phyloP scores from a whole-genome alignment of 2,329 filamentous ascomycete species.

The Monosporascus sp. region DNA sequence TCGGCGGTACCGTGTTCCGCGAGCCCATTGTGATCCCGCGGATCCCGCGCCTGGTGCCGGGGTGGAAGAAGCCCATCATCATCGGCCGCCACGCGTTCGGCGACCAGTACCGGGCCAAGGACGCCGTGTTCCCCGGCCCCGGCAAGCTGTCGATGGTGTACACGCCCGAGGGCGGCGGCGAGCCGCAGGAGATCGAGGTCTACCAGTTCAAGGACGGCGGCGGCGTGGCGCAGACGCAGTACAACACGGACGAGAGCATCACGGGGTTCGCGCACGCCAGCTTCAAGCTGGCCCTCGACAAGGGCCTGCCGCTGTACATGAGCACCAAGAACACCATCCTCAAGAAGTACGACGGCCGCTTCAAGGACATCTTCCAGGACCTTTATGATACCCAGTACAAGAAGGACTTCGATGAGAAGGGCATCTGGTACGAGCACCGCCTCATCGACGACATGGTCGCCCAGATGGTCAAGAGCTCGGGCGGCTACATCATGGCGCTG shows the following conservation, averaged over 20 bases:
- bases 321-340: conserved; percentile 99
- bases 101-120: conserved; percentile 97
- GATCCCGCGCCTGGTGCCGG: conserved; percentile 87
- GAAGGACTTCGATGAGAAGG: conserved; percentile 81
- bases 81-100: conserved; percentile 98
- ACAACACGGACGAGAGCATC: conserved; percentile 97
- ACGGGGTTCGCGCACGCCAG: conserved; percentile 89
- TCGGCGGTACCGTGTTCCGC: conserved; percentile 95
- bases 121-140: conserved; percentile 73
- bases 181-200: conserved; percentile 83
- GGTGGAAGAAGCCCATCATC: conserved; percentile 99
- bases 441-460: conserved; percentile 99
- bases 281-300: conserved; percentile 90
- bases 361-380: conserved; percentile 99
- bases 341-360: conserved; percentile 96
- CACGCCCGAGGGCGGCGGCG: conserved; percentile 76
- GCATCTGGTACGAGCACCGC: conserved; percentile 98
- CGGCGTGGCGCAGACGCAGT: conserved; percentile 89
- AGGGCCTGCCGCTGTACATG: conserved; percentile 94
- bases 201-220: conserved; percentile 83
- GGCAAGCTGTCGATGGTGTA: conserved; percentile 94
- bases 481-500: conserved; percentile 94
- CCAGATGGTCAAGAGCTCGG: conserved; percentile 98
- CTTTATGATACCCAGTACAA: conserved; percentile 86
- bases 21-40: conserved; percentile 95